Conservation (phyloP, 2,329 filamentous ascomycete genomes). For the Rutstroemia sp. region DNA sequence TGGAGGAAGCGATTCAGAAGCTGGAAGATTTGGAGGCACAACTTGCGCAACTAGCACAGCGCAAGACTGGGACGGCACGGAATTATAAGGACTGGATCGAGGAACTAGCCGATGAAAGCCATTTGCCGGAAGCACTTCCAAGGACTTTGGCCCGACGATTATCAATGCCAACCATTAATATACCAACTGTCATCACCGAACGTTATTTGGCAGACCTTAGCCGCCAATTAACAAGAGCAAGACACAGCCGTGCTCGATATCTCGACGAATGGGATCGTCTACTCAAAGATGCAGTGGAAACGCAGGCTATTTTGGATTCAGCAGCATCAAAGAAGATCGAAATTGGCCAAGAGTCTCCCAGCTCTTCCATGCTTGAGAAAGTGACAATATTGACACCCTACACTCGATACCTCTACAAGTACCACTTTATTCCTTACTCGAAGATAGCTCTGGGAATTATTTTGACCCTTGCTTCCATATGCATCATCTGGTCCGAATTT, state of each 20-base stretch:
- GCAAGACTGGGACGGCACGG: slow-evolving; percentile 70
- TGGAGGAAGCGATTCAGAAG: slow-evolving; percentile 75
- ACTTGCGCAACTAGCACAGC: slow-evolving; percentile 68
- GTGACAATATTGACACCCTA: slow-evolving; percentile 67
- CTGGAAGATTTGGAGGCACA: slow-evolving; percentile 77
- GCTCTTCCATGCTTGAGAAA: slow-evolving; percentile 46
- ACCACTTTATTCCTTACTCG: slow-evolving; percentile 62
- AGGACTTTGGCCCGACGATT: slow-evolving; percentile 35
- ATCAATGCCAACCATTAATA: slow-evolving; percentile 36
- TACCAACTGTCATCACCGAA: slow-evolving; percentile 83
- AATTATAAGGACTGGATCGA: slow-evolving; percentile 93
- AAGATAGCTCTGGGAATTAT: slow-evolving; percentile 59
- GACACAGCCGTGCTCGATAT: slow-evolving; percentile 77
- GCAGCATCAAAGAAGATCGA: slow-evolving; percentile 73
- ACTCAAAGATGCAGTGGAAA: slow-evolving; percentile 64
- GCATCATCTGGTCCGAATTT: slow-evolving; percentile 89
- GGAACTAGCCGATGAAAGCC: slow-evolving; percentile 74
- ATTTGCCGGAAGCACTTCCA: slow-evolving; percentile 55
- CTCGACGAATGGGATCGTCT: slow-evolving; percentile 78
- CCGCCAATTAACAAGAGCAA: slow-evolving; percentile 69
- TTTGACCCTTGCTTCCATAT: slow-evolving; percentile 67
- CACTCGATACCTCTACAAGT: slow-evolving; percentile 71
- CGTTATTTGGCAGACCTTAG: slow-evolving; percentile 89
- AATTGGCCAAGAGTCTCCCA: slow-evolving; percentile 54
- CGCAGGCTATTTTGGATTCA: slow-evolving; percentile 79